Conservation (phyloP, 306 rosid genomes). For the Cicer bijugum region DNA sequence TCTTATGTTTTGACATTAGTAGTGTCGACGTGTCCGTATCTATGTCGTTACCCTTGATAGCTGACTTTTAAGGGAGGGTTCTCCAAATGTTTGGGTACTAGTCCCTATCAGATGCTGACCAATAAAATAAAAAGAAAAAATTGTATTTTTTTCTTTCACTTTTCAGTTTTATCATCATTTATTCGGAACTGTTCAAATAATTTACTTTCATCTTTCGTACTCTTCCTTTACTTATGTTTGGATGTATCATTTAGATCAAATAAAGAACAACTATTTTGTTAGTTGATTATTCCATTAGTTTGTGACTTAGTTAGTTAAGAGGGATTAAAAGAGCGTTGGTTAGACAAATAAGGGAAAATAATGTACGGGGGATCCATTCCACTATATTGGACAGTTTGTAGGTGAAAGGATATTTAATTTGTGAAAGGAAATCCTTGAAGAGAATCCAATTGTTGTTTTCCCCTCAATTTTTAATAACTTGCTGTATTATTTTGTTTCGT, state of each 20-base stretch:
- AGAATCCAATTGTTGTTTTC: not conserved
- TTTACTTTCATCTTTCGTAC: conserved; percentile 7
- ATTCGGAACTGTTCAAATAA: conserved; percentile 15
- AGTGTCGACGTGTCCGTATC: no score
- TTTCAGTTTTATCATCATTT: conserved; percentile 33
- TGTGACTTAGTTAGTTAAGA: not conserved
- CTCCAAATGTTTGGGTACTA: not conserved
- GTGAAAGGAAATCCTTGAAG: not conserved
- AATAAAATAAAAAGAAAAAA: conserved; percentile 25
- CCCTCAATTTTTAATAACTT: not conserved
- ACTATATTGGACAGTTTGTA: conserved; percentile 2
- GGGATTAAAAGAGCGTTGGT: conserved; percentile 1
- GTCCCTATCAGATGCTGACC: conserved; percentile 7
- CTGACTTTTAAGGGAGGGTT: not conserved
- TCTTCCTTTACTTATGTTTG: conserved; percentile 26
- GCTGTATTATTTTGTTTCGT: not conserved
- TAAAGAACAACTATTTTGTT: not conserved
- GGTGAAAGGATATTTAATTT: not conserved
- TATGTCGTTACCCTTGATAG: not conserved
- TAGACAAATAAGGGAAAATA: not conserved
- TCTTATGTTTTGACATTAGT: no score
- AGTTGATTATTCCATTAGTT: not conserved
- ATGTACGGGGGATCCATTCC: not conserved
- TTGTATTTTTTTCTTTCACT: conserved; percentile 4
- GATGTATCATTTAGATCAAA: conserved; percentile 2